These are phyloP conservation scores for Ceratocystis albifundus DNA, from an alignment of 2,329 filamentous ascomycete species.

Conservation along the genomic window DNA sequence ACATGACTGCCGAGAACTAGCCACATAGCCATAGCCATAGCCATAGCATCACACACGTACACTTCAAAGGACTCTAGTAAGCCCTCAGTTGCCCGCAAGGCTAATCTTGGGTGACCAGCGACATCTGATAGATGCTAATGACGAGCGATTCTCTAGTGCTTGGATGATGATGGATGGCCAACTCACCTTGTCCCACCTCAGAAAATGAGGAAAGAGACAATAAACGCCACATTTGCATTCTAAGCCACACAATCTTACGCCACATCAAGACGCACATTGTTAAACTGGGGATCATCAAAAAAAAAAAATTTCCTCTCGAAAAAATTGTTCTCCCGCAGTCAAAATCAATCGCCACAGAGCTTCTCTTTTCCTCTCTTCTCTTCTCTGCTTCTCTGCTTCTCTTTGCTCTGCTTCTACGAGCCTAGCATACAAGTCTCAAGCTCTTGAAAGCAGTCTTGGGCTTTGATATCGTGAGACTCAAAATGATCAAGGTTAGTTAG, in stretches of 20 bases:
- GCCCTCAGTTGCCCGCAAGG: too few species aligned
- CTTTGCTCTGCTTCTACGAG: background rate
- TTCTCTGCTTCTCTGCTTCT: background rate
- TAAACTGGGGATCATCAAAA: background rate
- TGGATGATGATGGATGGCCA: too few species aligned
- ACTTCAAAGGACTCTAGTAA: too few species aligned
- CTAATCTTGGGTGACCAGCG: too few species aligned
- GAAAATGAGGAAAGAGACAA: too few species aligned
- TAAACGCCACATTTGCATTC: too few species aligned
- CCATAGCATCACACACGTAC: too few species aligned
- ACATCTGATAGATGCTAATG: too few species aligned
- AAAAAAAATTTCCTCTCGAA: background rate
- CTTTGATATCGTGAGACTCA: conserved; percentile 15
- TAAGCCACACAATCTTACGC: background rate
- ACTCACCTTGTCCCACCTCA: too few species aligned
- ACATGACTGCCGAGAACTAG: too few species aligned
- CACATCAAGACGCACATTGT: conserved; percentile 16
- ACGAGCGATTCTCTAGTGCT: too few species aligned
- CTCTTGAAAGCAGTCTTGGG: background rate
- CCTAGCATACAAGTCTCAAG: background rate
- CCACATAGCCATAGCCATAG: too few species aligned
- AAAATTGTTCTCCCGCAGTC: background rate
- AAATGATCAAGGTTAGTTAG: conserved; percentile 24
- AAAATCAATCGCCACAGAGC: background rate
- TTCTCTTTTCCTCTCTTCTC: background rate